phyloP scores from a whole-genome alignment of 2,329 filamentous ascomycete genomes.

The Fusarium lateritium region DNA sequence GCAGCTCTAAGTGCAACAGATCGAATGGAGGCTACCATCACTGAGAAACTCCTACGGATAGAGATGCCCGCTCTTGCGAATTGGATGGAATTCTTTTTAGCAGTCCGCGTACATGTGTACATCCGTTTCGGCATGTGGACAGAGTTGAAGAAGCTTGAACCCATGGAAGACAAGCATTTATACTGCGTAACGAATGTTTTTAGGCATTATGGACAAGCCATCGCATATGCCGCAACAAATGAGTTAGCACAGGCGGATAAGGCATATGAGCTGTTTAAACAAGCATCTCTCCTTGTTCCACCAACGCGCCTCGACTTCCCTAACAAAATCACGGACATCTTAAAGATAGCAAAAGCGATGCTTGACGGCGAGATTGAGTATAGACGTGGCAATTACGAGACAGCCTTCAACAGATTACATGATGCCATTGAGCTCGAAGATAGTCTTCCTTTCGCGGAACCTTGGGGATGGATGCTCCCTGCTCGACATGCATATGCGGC shows the following conservation, averaged over 20 bases:
- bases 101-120: conserved; percentile 77
- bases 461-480: conserved; percentile 86
- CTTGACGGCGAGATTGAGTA: conserved; percentile 82
- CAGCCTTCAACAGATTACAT: conserved; percentile 72
- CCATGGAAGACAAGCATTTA: conserved; percentile 71
- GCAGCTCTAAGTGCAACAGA: conserved; percentile 73
- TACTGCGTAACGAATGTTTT: conserved; percentile 81
- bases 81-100: conserved; percentile 80
- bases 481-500: conserved; percentile 79
- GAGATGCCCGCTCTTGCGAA: conserved; percentile 82
- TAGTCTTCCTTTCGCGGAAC: conserved; percentile 77
- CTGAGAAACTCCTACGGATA: conserved; percentile 74
- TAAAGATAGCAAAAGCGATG: conserved; percentile 76
- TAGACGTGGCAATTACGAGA: conserved; percentile 69
- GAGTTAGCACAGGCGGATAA: conserved; percentile 67
- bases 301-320: conserved; percentile 67
- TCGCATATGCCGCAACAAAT: conserved; percentile 75
- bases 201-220: conserved; percentile 75
- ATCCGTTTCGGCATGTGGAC: conserved; percentile 82
- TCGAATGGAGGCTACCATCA: conserved; percentile 73
- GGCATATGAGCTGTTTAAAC: conserved; percentile 65
- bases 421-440: conserved; percentile 73
- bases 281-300: conserved; percentile 67
- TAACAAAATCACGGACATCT: conserved; percentile 66
- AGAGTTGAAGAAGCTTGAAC: conserved; percentile 69